Base-by-base conservation (phyloP, 148 eudicot species). In the Amaranthus cruentus region DNA sequence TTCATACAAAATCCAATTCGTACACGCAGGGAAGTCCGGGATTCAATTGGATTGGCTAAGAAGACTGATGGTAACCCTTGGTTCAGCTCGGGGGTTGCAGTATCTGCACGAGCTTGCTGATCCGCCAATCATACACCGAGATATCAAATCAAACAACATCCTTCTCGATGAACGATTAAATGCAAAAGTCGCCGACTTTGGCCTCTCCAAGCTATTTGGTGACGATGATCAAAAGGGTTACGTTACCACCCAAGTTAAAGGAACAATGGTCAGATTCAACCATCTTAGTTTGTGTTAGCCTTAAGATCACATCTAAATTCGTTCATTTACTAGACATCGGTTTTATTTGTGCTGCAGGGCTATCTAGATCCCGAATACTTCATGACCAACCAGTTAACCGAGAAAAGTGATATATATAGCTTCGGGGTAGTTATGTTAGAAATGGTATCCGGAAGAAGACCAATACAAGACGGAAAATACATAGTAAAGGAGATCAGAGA, bases 331-430 rank as follows among this genome's bases (percentile, higher is more conserved):
- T 28, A 28, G 43, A 44, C 43, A 46, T 9, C 2, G 3, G 53
- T 48, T 14, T 46, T 44, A n/a, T 18, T 8, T 13, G 5, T 72
- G 28, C 4, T 77, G 78, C 67, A 91, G 97, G 97, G 97, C 54
- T 91, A 89, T 74, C 65, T 91, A 85, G 97, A 91, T 72, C 97
- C 97, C 1, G 97, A 91, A 77, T 89, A 91, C 65, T 91, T 82
- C 88, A 88, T 89, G 95, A 88, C 95, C 11, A 86, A 85, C 47
- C 88, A 89, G 28, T 72, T 91, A 63, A 91, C 95, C 0, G 95
- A 91, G 77, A 91, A 91, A 83, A 91, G 95, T 51, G 97, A 91
- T 7, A 90, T 88, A 50, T 91, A 86, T 64, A 86, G 95, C 86
- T 91, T 85, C 43, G 97, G 97, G n/a, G 90, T 91, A 11, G 84